Percentiles rank a stretch among this genome's conserved stretches.
These are phyloP conservation scores for Sparassis latifolia DNA, from an alignment of 1,284 basidiomycete species.

Conservation along the genomic window DNA sequence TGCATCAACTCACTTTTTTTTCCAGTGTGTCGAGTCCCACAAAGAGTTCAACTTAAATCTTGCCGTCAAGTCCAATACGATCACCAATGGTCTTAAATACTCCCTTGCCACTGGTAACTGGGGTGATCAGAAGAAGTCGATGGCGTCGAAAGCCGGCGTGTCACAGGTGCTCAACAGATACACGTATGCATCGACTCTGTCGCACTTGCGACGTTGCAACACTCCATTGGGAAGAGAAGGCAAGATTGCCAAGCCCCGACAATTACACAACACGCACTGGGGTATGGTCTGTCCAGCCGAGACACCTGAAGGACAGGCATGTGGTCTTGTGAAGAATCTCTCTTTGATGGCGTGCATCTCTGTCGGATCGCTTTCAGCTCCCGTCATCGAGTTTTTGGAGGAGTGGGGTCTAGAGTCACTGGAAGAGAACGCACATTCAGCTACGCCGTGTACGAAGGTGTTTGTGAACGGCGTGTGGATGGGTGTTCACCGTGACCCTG, in stretches of 20 bases:
- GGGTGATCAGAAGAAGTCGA: slow-evolving; percentile 98
- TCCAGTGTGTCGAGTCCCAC: slow-evolving; percentile 91
- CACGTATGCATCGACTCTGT: slow-evolving; percentile 97
- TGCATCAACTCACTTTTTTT: background rate
- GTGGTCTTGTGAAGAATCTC: slow-evolving; percentile 98
- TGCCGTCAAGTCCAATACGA: slow-evolving; percentile 94
- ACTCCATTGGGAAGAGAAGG: slow-evolving; percentile 97
- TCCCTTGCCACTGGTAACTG: slow-evolving; percentile 99
- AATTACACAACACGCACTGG: slow-evolving; percentile 99
- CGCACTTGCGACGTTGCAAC: slow-evolving; percentile 96
- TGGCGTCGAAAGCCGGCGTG: slow-evolving; percentile 96
- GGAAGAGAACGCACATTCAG: slow-evolving; percentile 84
- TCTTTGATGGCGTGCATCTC: slow-evolving; percentile 98
- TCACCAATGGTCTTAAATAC: slow-evolving; percentile 97
- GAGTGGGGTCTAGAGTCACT: slow-evolving; percentile 95
- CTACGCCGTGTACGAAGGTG: slow-evolving; percentile 87
- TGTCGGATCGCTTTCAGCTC: slow-evolving; percentile 92
- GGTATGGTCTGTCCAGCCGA: slow-evolving; percentile 99
- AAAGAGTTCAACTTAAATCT: slow-evolving; percentile 92
- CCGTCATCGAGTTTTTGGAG: slow-evolving; percentile 97
- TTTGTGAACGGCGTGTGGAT: slow-evolving; percentile 99
- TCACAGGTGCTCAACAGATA: slow-evolving; percentile 99
- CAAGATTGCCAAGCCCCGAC: slow-evolving; percentile 99
- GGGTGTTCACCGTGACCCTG: slow-evolving; percentile 96
- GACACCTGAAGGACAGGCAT: slow-evolving; percentile 98